These are phyloP conservation scores for Fusarium xylarioides DNA, from an alignment of 2,329 filamentous ascomycete species.

Conservation along the genomic window DNA sequence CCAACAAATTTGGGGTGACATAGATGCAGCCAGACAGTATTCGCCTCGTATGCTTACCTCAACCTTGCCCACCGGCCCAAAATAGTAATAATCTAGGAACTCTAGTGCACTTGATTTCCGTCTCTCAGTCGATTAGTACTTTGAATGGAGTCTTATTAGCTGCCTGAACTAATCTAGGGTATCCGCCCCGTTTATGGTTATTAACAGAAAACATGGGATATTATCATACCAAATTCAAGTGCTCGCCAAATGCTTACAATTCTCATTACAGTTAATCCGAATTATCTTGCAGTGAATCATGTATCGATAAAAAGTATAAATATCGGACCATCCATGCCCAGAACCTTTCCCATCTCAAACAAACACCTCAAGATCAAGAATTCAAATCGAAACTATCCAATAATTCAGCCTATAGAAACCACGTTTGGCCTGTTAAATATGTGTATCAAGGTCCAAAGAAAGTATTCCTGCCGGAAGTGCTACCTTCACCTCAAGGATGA, in stretches of 20 bases:
- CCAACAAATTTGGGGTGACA: too few relatives aligned
- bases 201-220: neutral
- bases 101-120: neutral
- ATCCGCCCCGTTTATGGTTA: too few relatives aligned
- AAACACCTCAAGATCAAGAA: neutral
- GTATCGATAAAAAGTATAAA: neutral
- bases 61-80: too few relatives aligned
- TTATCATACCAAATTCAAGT: neutral
- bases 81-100: too few relatives aligned
- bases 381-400: too few relatives aligned
- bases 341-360: too few relatives aligned
- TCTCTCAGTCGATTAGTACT: neutral
- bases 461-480: neutral
- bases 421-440: fast-evolving
- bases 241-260: fast-evolving
- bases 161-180: too few relatives aligned
- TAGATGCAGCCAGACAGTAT: too few relatives aligned
- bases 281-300: neutral
- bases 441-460: neutral
- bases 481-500: neutral
- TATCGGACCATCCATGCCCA: neutral
- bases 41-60: too few relatives aligned
- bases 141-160: too few relatives aligned
- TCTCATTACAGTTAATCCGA: neutral
- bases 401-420: neutral